Conservation (phyloP, 805 yeast species). For the Sugiyamaella lignohabitans region DNA sequence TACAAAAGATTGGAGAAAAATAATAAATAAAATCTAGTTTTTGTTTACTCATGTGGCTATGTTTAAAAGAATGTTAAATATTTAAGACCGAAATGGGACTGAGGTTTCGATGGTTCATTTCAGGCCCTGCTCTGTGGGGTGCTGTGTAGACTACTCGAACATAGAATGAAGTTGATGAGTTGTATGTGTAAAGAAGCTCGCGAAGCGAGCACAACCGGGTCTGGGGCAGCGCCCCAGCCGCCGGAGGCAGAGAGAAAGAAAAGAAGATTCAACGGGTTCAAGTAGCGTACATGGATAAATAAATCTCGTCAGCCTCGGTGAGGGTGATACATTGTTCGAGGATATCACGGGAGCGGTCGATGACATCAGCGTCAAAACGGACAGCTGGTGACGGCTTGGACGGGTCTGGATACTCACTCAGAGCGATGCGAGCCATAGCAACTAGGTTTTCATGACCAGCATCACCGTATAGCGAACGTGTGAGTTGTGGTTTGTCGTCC, state of each 20-base stretch:
- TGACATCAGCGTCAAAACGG: constrained; percentile 35
- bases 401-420: constrained; percentile 14
- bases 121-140: neutral
- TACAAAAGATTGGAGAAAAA: neutral
- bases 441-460: constrained; percentile 22
- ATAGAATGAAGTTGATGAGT: neutral
- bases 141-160: neutral
- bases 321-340: constrained; percentile 61
- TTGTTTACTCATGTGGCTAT: neutral
- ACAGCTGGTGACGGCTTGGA: neutral
- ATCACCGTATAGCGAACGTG: constrained; percentile 8
- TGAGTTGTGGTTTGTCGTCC: constrained; percentile 9
- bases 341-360: constrained; percentile 64
- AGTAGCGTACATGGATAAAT: constrained; percentile 45
- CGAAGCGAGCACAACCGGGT: neutral
- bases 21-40: neutral
- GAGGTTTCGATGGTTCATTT: neutral
- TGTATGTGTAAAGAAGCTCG: neutral
- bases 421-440: constrained; percentile 25
- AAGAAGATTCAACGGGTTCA: neutral
- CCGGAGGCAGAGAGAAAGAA: neutral
- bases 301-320: constrained; percentile 74
- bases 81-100: neutral
- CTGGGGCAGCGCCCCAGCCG: neutral
- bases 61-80: neutral